Percentiles rank a stretch among this genome's conserved stretches.
Conservation (phyloP, 225 moss, liverwort and hornwort species). For the Asterella californica region DNA sequence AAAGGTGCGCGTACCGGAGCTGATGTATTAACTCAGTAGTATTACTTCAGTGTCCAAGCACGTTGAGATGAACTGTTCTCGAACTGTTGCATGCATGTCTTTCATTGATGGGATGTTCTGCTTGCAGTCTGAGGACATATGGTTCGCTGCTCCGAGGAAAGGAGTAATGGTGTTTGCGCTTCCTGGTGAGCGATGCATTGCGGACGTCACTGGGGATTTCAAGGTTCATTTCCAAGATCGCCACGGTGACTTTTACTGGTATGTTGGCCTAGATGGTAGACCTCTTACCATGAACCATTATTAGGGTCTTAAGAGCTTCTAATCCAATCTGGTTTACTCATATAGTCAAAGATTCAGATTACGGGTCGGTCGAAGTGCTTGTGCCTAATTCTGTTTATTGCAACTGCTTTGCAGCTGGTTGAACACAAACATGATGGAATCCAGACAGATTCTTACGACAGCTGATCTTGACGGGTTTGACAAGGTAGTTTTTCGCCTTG, state of each 20-base stretch:
- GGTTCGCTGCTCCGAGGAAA: constrained; percentile 96
- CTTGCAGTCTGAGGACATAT: constrained; percentile 87
- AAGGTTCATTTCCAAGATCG: constrained; percentile 90
- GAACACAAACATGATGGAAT: constrained; percentile 99
- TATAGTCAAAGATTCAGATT: neutral
- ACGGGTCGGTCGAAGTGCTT: neutral
- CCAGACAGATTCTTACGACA: constrained; percentile 70
- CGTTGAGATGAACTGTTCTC: neutral
- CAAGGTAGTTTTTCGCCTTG: constrained; percentile 47
- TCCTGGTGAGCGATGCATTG: constrained; percentile 95
- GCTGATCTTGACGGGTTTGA: constrained; percentile 97
- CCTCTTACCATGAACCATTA: neutral
- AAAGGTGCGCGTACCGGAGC: no score
- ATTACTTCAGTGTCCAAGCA: no score
- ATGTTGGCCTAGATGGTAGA: constrained; percentile 2
- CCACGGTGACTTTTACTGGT: constrained; percentile 99
- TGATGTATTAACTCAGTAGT: no score
- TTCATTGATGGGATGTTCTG: neutral
- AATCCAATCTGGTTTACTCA: neutral
- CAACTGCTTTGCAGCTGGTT: constrained; percentile 71
- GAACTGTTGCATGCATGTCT: neutral
- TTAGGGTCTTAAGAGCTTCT: neutral
- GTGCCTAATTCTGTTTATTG: neutral
- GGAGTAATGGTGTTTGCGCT: constrained; percentile 98
- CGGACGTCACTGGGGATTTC: constrained; percentile 88